Conservation (phyloP, 352 stramenopile species). For the Lagenidium giganteum region DNA sequence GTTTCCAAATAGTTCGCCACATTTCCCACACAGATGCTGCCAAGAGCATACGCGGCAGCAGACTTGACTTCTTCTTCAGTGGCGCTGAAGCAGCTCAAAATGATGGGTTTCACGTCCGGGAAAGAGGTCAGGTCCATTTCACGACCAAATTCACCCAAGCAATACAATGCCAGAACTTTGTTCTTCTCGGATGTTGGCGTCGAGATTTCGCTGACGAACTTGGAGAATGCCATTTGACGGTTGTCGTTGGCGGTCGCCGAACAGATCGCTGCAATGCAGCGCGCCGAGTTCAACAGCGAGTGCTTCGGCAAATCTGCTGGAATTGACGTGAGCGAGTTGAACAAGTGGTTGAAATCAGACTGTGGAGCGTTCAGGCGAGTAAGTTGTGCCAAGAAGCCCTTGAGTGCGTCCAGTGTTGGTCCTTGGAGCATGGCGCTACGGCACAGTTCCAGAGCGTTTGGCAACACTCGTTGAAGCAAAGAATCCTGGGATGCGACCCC, state of each 20-base stretch:
- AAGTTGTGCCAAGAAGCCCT: conserved; percentile 44
- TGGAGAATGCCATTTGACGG: conserved; percentile 64
- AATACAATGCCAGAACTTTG: conserved; percentile 90
- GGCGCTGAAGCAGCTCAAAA: conserved; percentile 86
- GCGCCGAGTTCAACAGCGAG: conserved; percentile 91
- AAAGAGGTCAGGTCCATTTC: conserved; percentile 86
- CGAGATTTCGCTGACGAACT: conserved; percentile 67
- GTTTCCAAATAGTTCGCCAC: conserved; percentile 84
- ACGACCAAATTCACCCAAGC: conserved; percentile 93
- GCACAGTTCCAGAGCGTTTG: conserved; percentile 83
- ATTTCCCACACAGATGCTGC: conserved; percentile 93
- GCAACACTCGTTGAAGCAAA: conserved; percentile 61
- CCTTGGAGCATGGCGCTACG: conserved; percentile 89
- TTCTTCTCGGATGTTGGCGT: conserved; percentile 52
- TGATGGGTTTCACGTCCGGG: conserved; percentile 84
- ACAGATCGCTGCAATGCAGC: conserved; percentile 89
- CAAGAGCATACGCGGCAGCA: conserved; percentile 94
- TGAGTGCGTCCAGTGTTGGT: conserved; percentile 65
- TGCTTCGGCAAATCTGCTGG: conserved; percentile 80
- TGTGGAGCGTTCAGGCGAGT: conserved; percentile 90
- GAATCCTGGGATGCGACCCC: conserved; percentile 48
- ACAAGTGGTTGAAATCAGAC: conserved; percentile 65
- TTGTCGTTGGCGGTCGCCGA: conserved; percentile 44
- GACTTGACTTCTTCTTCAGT: conserved; percentile 94
- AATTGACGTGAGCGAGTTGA: conserved; percentile 70